These are phyloP conservation scores for Acanthamoeba lenticulata DNA, from an alignment of 208 protist species.

Conservation along the genomic window DNA sequence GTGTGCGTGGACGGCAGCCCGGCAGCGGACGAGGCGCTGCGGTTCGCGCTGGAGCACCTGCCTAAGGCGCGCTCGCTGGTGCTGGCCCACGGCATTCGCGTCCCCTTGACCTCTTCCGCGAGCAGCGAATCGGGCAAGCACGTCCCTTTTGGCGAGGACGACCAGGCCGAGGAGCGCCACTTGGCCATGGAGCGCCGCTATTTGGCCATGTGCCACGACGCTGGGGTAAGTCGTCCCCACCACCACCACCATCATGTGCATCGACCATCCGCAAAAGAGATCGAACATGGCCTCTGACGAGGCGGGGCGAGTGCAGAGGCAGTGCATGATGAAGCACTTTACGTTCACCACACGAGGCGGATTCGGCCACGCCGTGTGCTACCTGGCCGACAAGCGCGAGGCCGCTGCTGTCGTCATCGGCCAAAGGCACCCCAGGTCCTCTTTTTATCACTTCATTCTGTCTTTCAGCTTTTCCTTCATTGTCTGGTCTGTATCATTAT, in stretches of 20 bases:
- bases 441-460: too few relatives aligned
- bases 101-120: background rate
- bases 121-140: background rate
- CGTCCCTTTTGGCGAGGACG: background rate
- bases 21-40: slow-evolving; percentile 8
- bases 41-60: background rate
- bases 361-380: background rate
- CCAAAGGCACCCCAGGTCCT: background rate
- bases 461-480: background rate
- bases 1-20: slow-evolving; percentile 37
- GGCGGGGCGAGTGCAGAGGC: background rate
- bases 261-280: too few relatives aligned
- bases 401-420: background rate
- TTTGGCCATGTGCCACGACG: background rate
- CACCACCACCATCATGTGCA: background rate
- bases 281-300: background rate
- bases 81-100: background rate
- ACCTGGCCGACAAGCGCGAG: background rate
- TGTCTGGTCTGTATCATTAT: background rate
- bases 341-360: background rate
- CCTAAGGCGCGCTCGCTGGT: background rate
- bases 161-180: background rate
- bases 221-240: background rate
- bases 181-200: background rate
- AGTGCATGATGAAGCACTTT: background rate